Evolutionary conservation across 345 rosid species (phyloP).

Genomic region (Xanthoceras sorbifolium): DNA sequence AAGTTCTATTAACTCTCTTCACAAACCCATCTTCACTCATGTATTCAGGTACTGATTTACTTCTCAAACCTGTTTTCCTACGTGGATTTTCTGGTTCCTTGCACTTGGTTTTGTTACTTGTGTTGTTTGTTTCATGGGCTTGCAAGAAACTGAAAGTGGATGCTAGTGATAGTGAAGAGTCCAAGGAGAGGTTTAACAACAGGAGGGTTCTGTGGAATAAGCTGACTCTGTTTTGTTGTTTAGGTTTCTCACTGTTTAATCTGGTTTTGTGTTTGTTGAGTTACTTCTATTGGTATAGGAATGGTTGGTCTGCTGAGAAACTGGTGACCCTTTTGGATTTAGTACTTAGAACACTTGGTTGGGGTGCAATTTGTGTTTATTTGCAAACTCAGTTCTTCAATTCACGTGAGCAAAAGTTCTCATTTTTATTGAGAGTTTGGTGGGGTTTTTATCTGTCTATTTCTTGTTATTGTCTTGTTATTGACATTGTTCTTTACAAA

Average conservation of each 20-base stretch:
- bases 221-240: slow-evolving; percentile 37
- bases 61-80: slow-evolving; percentile 30
- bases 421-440: slow-evolving; percentile 51
- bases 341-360: slow-evolving; percentile 41
- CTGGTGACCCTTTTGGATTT: slow-evolving; percentile 45
- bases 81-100: slow-evolving; percentile 39
- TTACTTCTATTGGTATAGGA: slow-evolving; percentile 41
- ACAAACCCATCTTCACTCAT: slow-evolving; percentile 7
- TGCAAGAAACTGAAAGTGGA: slow-evolving; percentile 13
- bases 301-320: slow-evolving; percentile 39
- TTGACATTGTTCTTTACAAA: slow-evolving; percentile 33
- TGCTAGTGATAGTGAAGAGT: slow-evolving; percentile 5
- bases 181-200: slow-evolving; percentile 20
- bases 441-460: slow-evolving; percentile 46
- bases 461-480: slow-evolving; percentile 43
- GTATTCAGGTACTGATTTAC: slow-evolving; percentile 30
- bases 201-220: slow-evolving; percentile 28
- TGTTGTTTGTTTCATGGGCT: slow-evolving; percentile 20
- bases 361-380: slow-evolving; percentile 45
- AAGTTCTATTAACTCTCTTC: neutral
- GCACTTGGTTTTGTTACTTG: slow-evolving; percentile 30
- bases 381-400: slow-evolving; percentile 29
- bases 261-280: slow-evolving; percentile 35
- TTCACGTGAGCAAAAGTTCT: slow-evolving; percentile 30
- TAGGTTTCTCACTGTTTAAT: slow-evolving; percentile 40